phyloP scores from a whole-genome alignment of 441 rosid species.

The Breynia disticha region DNA sequence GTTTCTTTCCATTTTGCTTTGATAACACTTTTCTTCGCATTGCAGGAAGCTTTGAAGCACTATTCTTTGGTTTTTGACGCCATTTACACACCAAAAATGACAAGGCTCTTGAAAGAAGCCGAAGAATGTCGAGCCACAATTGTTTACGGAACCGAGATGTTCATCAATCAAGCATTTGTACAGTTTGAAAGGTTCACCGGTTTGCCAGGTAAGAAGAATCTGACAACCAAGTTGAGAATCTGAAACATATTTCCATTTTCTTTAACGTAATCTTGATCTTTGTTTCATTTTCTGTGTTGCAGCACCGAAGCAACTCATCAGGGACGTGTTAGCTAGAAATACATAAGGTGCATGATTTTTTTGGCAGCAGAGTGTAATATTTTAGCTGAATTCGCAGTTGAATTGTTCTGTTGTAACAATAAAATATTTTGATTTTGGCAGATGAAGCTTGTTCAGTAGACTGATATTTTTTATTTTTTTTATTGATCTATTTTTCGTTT shows the following conservation, averaged over 20 bases:
- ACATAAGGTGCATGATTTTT: constrained; percentile 15
- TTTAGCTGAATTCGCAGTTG: constrained; percentile 12
- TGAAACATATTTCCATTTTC: background rate
- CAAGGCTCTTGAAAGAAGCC: constrained; percentile 46
- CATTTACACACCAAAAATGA: constrained; percentile 43
- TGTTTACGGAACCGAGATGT: constrained; percentile 46
- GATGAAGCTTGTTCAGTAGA: background rate
- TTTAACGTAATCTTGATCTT: background rate
- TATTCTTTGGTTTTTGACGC: constrained; percentile 49
- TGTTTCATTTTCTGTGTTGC: constrained; percentile 16
- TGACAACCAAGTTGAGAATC: background rate
- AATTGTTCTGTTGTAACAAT: constrained; percentile 17
- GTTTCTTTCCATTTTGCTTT: background rate
- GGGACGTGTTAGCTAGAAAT: constrained; percentile 35
- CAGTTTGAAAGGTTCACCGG: constrained; percentile 56
- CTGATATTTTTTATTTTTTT: background rate
- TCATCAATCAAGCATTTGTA: constrained; percentile 44
- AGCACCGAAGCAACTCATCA: constrained; percentile 40
- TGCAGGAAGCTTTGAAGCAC: constrained; percentile 39
- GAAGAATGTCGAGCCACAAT: constrained; percentile 37
- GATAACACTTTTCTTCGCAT: background rate
- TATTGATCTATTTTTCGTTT: too few species aligned
- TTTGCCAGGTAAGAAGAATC: constrained; percentile 34
- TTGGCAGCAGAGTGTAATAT: constrained; percentile 5
- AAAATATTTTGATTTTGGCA: constrained; percentile 1